Evolutionary conservation across 1,139 yeast genomes (phyloP), one percentile per base, ranked within the genome.

Genomic region (Arxiozyma slooffiae): DNA sequence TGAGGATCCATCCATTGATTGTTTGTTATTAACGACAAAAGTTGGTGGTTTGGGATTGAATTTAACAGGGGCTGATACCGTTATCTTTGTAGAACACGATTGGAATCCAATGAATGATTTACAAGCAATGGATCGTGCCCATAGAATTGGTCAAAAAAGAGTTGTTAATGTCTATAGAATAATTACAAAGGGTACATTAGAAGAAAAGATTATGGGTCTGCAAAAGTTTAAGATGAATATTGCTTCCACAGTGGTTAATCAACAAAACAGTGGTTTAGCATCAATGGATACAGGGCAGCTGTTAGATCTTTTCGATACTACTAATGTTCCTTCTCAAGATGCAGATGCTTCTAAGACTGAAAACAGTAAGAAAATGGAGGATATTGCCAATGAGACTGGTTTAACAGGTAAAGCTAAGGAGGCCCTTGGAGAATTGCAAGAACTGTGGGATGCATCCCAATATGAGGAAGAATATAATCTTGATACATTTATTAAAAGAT

Each of bases 71-170:
- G 98, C 98, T 0, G 99, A 94, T 66, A 94, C 98, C 0, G 99
- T 94, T 48, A 92, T 94, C 16, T 94, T 94, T 71, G 95, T 94
- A 40, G 99, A 94, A 64, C 99, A 94, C 64, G 99, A 94, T 68
- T 94, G 99, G 99, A 94, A 94, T 66, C 98, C 99, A 23, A 94
- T 94, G 99, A 92, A 89, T 64, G 99, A 94, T 72, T 74, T 94
- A 54, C 99, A 94, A 67, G 99, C 99, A 0, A 94, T 94, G 99
- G 99, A 94, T 67, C 78, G 99, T 63, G 98, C 98, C 0, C 99
- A 94, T 69, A 78, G 99, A 67, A 80, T 94, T 58, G 99, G 99
- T 4, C 99, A 94, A 70, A 89, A 89, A 72, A 92, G 90, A 66
- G 97, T 92, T 39, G 99, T 94, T 45, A 88, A 89, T 67, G 98